Evolutionary conservation across 129 eudicot genomes (phyloP), one percentile per base, ranked within the genome.

Genomic region (Saposhnikovia divaricata): DNA sequence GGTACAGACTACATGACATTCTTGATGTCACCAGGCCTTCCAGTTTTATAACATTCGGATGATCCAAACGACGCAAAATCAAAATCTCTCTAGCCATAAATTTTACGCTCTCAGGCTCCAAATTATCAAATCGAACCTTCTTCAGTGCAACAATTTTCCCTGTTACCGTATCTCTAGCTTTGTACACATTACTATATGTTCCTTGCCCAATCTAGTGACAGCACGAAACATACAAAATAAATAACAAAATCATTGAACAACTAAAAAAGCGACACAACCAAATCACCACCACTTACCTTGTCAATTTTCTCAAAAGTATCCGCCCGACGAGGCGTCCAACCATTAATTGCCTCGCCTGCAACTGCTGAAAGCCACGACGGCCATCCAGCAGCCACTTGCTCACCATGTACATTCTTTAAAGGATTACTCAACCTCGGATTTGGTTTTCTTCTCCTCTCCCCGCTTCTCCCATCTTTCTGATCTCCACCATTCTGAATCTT

Each of bases 371-470:
- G 90, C 98, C 98, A 93, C 19, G 92, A 81, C 0, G 98, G 98
- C 98, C 98, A 93, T 12, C 98, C 98, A 7, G 98, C 98, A 44
- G 98, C 96, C 78, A 93, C 96, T 78, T 93, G 98, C 89, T 93
- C 98, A 9, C 96, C 98, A 34, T 87, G 98, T 27, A 93, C 47
- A 76, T 89, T 74, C 77, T 91, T 91, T 4, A 89, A 87, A 31
- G 94, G 97, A 81, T 93, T 93, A 72, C 96, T 88, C 28, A 85
- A 78, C 78, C 92, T 88, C 0, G 98, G 98, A 83, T 93, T 91
- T 6, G 90, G 96, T 80, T 80, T 91, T 51, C 96, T 87, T 66
- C 87, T 87, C 37, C 91, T 89, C 78, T 87, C 90, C 37, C 92
- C 86, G 4, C 89, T 78, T 23, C 73, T 34, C 79, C 78, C 88